A percentile compares a stretch with the other conserved stretches of the same genome.
phyloP scores from a whole-genome alignment of 2,329 filamentous ascomycete species.

The Monosporascus sp. region DNA sequence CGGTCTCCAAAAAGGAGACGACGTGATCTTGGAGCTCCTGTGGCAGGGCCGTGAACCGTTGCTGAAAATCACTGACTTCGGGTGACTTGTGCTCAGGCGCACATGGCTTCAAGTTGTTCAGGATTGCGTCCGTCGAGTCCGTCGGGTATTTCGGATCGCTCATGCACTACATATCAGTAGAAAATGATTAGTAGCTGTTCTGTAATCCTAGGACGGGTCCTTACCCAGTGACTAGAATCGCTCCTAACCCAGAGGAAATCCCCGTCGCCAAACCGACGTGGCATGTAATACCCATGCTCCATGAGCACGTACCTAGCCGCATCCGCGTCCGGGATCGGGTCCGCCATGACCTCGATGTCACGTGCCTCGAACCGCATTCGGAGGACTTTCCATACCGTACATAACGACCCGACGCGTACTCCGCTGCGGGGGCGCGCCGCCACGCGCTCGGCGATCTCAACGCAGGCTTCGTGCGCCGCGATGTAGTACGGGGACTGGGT shows the following conservation, averaged over 20 bases:
- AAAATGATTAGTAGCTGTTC: too few relatives aligned
- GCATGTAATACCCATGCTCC: slow-evolving; percentile 9
- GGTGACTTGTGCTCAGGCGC: slow-evolving; percentile 1
- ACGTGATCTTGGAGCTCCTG: slow-evolving; percentile 7
- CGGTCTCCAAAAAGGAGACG: slow-evolving; percentile 1
- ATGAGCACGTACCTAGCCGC: slow-evolving; percentile 2
- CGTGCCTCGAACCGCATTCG: slow-evolving; percentile 12
- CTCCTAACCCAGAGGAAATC: neutral
- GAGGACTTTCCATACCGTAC: slow-evolving; percentile 15
- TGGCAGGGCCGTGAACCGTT: slow-evolving; percentile 7
- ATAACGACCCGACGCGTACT: slow-evolving; percentile 8
- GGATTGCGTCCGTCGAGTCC: slow-evolving; percentile 5
- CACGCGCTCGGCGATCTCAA: slow-evolving; percentile 9
- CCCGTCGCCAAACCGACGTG: neutral
- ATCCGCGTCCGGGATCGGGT: neutral
- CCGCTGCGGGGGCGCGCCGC: slow-evolving; percentile 7
- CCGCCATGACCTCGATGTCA: slow-evolving; percentile 10
- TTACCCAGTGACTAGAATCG: slow-evolving; percentile 2
- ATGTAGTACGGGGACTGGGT: slow-evolving; percentile 10
- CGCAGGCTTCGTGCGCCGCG: slow-evolving; percentile 10
- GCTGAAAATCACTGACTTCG: slow-evolving; percentile 1
- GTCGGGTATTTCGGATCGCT: neutral
- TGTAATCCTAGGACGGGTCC: neutral
- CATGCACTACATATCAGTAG: neutral
- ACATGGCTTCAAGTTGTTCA: slow-evolving; percentile 4